Conservation (phyloP, 1,284 basidiomycete species). For the Vanrija pseudolonga region DNA sequence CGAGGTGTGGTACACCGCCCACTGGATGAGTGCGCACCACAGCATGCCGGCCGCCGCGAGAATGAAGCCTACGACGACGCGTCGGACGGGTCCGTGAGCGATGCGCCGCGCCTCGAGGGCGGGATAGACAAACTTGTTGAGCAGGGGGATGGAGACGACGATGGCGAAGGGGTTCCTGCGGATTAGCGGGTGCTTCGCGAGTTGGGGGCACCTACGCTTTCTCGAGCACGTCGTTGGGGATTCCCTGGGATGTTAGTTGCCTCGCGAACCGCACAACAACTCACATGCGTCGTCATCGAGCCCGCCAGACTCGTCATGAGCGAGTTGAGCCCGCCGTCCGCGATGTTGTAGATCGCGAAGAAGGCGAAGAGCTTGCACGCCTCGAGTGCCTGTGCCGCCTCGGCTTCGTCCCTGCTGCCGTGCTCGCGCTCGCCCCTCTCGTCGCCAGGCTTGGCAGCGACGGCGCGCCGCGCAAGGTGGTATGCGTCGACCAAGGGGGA, state of each 20-base stretch:
- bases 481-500: conserved; percentile 12
- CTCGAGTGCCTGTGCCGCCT: neutral
- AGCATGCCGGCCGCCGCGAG: conserved; percentile 17
- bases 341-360: conserved; percentile 21
- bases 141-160: conserved; percentile 20
- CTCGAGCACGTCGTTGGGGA: conserved; percentile 28
- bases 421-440: neutral
- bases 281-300: conserved; percentile 26
- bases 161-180: conserved; percentile 26
- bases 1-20: conserved; percentile 23
- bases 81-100: conserved; percentile 16
- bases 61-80: conserved; percentile 21
- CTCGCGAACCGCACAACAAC: neutral
- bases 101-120: conserved; percentile 8
- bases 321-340: conserved; percentile 21
- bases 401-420: neutral
- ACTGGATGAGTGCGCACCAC: conserved; percentile 24
- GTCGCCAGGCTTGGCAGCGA: neutral
- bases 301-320: conserved; percentile 24
- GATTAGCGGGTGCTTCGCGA: neutral
- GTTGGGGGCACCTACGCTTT: conserved; percentile 16
- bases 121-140: conserved; percentile 18
- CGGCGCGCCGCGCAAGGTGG: neutral
- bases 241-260: conserved; percentile 15
- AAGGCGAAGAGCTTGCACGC: conserved; percentile 20